Conservation (phyloP, 345 rosid genomes). For the Eutrema heterophyllum region DNA sequence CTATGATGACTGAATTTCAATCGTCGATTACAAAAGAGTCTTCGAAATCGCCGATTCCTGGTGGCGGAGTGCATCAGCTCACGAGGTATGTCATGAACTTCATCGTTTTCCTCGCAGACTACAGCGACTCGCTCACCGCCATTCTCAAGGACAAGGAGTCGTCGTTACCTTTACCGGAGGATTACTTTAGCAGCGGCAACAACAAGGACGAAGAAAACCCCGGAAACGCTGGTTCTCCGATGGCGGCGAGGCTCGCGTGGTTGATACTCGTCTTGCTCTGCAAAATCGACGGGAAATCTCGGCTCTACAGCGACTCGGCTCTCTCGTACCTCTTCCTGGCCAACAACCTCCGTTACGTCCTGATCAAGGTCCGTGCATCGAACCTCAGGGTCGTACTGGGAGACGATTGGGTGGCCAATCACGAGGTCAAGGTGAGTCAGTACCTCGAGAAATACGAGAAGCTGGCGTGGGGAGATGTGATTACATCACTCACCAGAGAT, state of each 20-base stretch:
- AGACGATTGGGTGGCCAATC: conserved; percentile 55
- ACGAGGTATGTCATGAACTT: conserved; percentile 93
- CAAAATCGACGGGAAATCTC: conserved; percentile 33
- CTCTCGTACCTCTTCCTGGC: conserved; percentile 38
- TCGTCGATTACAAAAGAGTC: conserved; percentile 56
- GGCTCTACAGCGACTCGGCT: conserved; percentile 26
- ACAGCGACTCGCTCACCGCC: conserved; percentile 48
- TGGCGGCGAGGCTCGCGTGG: conserved; percentile 28
- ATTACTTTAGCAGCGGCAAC: conserved; percentile 35
- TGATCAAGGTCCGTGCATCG: conserved; percentile 51
- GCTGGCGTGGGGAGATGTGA: conserved; percentile 54
- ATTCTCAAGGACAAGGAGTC: conserved; percentile 44
- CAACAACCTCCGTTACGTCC: conserved; percentile 63
- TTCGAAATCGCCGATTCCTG: conserved; percentile 51
- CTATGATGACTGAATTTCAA: conserved; percentile 61
- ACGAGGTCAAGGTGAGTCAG: conserved; percentile 49
- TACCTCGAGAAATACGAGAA: conserved; percentile 59
- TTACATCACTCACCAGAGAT: conserved; percentile 36
- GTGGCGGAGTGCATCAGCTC: conserved; percentile 82
- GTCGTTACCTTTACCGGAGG: conserved; percentile 48
- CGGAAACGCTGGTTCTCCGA: conserved; percentile 13
- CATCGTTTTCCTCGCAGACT: conserved; percentile 63
- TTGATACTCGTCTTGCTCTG: conserved; percentile 25
- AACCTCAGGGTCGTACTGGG: conserved; percentile 46
- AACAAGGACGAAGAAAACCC: conserved; percentile 18